Percentiles rank a stretch among this genome's conserved stretches.
Conservation (phyloP, 2,329 filamentous ascomycete genomes). For the Ophiocordyceps polyrhachis-furcata region DNA sequence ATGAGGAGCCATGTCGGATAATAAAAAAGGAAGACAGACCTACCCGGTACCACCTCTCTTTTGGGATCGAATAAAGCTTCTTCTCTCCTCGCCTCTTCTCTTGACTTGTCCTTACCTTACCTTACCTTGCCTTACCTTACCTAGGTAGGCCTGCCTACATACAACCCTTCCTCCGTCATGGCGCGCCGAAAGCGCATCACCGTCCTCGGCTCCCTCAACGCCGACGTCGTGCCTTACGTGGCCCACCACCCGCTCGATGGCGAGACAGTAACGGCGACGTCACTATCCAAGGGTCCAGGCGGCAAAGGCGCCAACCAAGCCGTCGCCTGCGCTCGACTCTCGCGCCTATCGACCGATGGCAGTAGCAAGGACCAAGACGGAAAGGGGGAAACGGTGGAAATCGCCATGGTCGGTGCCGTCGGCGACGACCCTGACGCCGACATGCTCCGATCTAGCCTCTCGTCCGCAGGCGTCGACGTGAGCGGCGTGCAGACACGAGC, state of each 20-base stretch:
- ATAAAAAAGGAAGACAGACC: neutral
- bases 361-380: no score
- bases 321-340: constrained; percentile 70
- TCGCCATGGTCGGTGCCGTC: constrained; percentile 59
- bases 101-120: no score
- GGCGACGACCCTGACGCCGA: constrained; percentile 49
- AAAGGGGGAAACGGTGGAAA: constrained; percentile 11
- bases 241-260: constrained; percentile 66
- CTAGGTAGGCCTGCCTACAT: no score
- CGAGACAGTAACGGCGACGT: constrained; percentile 68
- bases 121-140: no score
- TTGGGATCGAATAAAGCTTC: no score
- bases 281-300: constrained; percentile 64
- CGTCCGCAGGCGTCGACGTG: constrained; percentile 42
- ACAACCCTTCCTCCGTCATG: neutral
- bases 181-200: constrained; percentile 37
- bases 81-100: no score
- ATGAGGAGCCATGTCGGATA: neutral
- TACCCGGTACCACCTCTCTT: neutral
- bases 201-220: constrained; percentile 84
- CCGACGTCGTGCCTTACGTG: constrained; percentile 80
- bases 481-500: constrained; percentile 25
- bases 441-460: constrained; percentile 38
- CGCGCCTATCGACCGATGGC: constrained; percentile 21
- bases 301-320: constrained; percentile 96